phyloP scores from a whole-genome alignment of 2,329 filamentous ascomycete genomes.

The Beauveria medogensis region DNA sequence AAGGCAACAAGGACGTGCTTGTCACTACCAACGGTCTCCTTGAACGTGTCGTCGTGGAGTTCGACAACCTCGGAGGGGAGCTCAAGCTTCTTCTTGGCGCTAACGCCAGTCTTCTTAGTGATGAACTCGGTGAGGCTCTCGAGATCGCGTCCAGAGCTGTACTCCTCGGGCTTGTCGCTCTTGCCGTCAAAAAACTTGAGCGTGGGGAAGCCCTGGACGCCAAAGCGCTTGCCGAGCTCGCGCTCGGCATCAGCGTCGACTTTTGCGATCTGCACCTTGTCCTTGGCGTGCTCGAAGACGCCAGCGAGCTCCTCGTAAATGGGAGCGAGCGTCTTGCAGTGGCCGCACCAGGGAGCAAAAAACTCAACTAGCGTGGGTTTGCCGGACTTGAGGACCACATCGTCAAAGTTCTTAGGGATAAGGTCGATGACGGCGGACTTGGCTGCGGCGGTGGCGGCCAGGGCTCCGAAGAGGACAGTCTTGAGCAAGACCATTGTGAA shows the following conservation, averaged over 20 bases:
- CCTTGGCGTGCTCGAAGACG: slow-evolving; percentile 61
- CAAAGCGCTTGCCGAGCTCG: slow-evolving; percentile 74
- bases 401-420: slow-evolving; percentile 83
- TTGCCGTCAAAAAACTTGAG: slow-evolving; percentile 98
- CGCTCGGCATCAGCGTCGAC: slow-evolving; percentile 91
- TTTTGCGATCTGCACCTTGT: slow-evolving; percentile 81
- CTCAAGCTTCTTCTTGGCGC: slow-evolving; percentile 67
- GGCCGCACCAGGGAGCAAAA: slow-evolving; percentile 97
- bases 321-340: slow-evolving; percentile 96
- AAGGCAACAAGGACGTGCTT: slow-evolving; percentile 93
- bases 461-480: slow-evolving; percentile 49
- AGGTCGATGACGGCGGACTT: slow-evolving; percentile 85
- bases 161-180: slow-evolving; percentile 76
- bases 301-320: slow-evolving; percentile 84
- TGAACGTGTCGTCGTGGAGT: slow-evolving; percentile 74
- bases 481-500: slow-evolving; percentile 48
- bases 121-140: slow-evolving; percentile 79
- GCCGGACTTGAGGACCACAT: slow-evolving; percentile 78
- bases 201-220: slow-evolving; percentile 90
- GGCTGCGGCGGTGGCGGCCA: slow-evolving; percentile 51
- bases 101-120: slow-evolving; percentile 76
- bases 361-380: slow-evolving; percentile 97
- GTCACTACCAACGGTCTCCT: slow-evolving; percentile 67
- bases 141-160: slow-evolving; percentile 78
- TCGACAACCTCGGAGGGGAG: slow-evolving; percentile 68